Base-by-base conservation (phyloP, 2,329 filamentous ascomycete genomes). In the Lachnellula arida region DNA sequence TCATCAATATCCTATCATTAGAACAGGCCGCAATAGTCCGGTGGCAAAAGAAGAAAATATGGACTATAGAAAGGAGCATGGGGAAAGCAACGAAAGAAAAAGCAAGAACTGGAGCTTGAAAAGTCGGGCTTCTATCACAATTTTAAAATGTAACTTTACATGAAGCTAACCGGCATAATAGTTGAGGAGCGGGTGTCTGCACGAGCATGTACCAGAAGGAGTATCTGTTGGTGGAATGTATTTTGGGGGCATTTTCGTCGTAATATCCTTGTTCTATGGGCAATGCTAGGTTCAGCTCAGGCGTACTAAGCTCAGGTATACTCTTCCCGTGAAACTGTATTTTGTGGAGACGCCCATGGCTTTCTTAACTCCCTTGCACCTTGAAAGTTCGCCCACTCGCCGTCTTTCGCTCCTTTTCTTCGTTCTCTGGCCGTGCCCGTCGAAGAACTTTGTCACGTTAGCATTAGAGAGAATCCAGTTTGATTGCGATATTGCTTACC, bases 381-480 rank as follows among this genome's bases (percentile, higher is more conserved):
- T 69, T 86, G 83, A 99, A 99, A 44, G 92, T 96, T 68, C 94
- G 85, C 62, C 94, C 94, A 72, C 91, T 97, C 47, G 95, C 94
- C 55, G 94, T 99, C 85, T 99, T 99, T 69, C 90, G 87, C 76
- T 99, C 95, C 77, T 93, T 93, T 75, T 97, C 94, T 74, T 97
- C 93, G 67, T 87, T 91, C 72, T 99, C 94, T 44, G 94, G 95
- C 68, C 94, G 84, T 58, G 94, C 94, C 76, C 95, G 85, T 72
- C 95, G 93, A 63, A 99, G 82, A n/a, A 99, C 93, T 96, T 68
- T 34, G 49, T 4, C 50, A 63, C 46, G 65, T 80, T 64, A 80
- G 74, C 57, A 9, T 32, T 32, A 12, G 53, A 32, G 43, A 22
- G 40, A 46, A 11, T 2, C 15, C 11, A 11, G 15, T 17, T 35